Conservation (phyloP, 176 grass and related monocot genomes). For the Secale cereale region DNA sequence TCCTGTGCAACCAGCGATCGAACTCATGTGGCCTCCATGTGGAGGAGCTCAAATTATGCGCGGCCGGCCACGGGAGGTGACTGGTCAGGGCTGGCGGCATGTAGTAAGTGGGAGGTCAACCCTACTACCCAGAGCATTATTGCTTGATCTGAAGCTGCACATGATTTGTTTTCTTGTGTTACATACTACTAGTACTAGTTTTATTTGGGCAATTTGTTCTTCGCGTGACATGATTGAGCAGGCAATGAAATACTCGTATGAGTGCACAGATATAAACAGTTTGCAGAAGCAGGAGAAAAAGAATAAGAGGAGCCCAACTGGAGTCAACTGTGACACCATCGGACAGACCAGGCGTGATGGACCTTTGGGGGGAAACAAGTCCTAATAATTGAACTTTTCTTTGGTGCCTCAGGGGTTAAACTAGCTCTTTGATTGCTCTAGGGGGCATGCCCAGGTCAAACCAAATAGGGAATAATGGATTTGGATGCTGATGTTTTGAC, state of each 20-base stretch:
- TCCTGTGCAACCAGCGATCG: not conserved
- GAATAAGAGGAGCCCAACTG: not conserved
- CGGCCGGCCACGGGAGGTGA: constrained; percentile 16
- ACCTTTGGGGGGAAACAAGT: not conserved
- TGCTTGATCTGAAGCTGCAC: constrained; percentile 4
- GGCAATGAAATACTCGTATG: not conserved
- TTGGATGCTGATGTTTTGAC: not conserved
- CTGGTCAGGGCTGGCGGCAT: not conserved
- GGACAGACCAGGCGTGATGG: not conserved
- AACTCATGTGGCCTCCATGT: constrained; percentile 31
- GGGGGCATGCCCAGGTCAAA: constrained; percentile 20
- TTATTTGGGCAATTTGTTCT: not conserved
- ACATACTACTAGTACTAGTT: not conserved
- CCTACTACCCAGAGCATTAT: constrained; percentile 20
- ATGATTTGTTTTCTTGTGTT: not conserved
- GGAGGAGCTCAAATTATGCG: constrained; percentile 44
- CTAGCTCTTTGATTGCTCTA: constrained; percentile 31
- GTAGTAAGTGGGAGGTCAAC: constrained; percentile 37
- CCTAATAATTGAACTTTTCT: constrained; percentile 22
- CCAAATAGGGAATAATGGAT: constrained; percentile 12
- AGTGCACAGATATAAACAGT: not conserved
- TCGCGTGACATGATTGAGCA: not conserved
- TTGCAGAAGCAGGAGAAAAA: not conserved
- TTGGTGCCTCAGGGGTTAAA: not conserved
- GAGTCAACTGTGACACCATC: constrained; percentile 32